Percentiles rank a stretch among this genome's conserved stretches.
Conservation (phyloP, 352 stramenopile species). For the Aphanomyces cochlioides region DNA sequence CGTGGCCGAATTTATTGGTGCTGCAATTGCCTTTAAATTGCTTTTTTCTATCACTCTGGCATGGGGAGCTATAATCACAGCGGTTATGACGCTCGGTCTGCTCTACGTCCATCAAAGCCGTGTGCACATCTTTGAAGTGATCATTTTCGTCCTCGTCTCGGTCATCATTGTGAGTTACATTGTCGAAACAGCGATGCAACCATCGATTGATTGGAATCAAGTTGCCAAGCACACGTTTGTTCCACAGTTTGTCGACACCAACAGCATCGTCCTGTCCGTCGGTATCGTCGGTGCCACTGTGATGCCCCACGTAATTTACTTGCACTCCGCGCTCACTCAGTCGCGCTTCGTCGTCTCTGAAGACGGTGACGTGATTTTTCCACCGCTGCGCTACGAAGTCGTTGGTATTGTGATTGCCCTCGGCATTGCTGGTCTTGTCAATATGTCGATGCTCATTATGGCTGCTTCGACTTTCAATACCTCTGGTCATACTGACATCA, state of each 20-base stretch:
- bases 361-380: constrained; percentile 18
- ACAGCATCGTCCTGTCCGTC: constrained; percentile 29
- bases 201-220: neutral
- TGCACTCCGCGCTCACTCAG: constrained; percentile 36
- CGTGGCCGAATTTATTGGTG: constrained; percentile 29
- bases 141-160: constrained; percentile 32
- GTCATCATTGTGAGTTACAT: constrained; percentile 35
- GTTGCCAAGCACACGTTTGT: constrained; percentile 23
- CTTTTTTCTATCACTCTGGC: constrained; percentile 24
- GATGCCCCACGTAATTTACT: constrained; percentile 40
- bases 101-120: constrained; percentile 23
- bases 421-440: constrained; percentile 35
- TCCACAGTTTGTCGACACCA: constrained; percentile 14
- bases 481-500: constrained; percentile 13
- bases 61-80: constrained; percentile 27
- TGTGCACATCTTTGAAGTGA: constrained; percentile 27
- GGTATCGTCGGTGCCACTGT: constrained; percentile 41
- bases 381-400: constrained; percentile 19
- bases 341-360: constrained; percentile 20
- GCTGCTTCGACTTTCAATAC: constrained; percentile 36
- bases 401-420: constrained; percentile 34
- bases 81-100: constrained; percentile 12
- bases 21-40: constrained; percentile 22
- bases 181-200: constrained; percentile 26
- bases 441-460: constrained; percentile 41